Base-by-base conservation (phyloP, 768 basidiomycete genomes). In the Tricholoma terreum region DNA sequence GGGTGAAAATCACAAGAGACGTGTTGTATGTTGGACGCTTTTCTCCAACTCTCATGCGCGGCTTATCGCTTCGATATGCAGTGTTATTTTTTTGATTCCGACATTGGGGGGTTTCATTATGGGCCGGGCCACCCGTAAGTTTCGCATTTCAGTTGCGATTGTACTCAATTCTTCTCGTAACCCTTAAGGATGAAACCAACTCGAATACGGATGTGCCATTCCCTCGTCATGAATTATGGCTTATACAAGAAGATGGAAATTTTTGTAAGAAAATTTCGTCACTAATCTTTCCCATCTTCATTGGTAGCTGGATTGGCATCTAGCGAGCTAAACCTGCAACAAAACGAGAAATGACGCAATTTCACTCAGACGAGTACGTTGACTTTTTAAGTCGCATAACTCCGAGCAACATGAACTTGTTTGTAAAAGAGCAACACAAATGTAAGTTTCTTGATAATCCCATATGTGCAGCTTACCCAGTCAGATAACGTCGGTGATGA, bases 201-300 rank as follows among this genome's bases (percentile, higher is more conserved):
- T 19, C 84, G 97, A 34, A 97, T 98, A 78, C 87, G 96, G 64
- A 99, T 99, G 97, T 98, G 95, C 70, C 97, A 99, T 75, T 95
- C 95, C 10, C 80, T 99, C 52, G 97, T 99, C 55, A 99, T 99
- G 97, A 99, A 98, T 75, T 98, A 98, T 71, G 94, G 95, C 17
- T 76, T 99, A 15, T 99, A 99, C 79, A 98, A 98, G 75, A 94
- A 94, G 75, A 99, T 99, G 97, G 97, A 99, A 73, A 99, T 99
- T 63, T 99, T 98, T 65, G 97, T 98, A 68, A 65, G 97, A 80
- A 51, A n/a, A 22, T 9, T n/a, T 9, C 17, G n/a, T 27, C 31
- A n/a, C 55, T 15, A 48, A 22, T 36, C 31, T 52, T 61, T 6
- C 36, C 30, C 51, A 31, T 30, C 24, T 11, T 36, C 9, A 24